These are phyloP conservation scores for Dendrobium catenatum DNA, from an alignment of 106 monocot species.

Conservation along the genomic window DNA sequence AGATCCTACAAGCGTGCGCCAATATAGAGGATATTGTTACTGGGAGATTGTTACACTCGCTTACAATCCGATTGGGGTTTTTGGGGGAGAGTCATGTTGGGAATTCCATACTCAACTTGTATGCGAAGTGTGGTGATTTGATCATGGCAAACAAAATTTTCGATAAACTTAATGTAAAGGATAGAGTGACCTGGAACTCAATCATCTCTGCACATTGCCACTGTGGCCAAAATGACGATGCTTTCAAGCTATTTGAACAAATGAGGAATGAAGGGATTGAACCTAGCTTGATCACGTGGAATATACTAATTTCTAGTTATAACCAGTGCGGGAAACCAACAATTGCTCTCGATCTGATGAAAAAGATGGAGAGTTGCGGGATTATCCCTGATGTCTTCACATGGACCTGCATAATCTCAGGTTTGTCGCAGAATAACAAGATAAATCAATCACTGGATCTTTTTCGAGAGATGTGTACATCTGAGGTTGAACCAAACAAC, in stretches of 20 bases:
- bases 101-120: conserved; percentile 78
- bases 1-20: conserved; percentile 69
- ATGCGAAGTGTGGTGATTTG: conserved; percentile 71
- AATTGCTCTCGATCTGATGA: conserved; percentile 56
- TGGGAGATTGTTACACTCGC: conserved; percentile 56
- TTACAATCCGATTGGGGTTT: conserved; percentile 46
- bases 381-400: conserved; percentile 67
- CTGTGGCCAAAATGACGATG: conserved; percentile 45
- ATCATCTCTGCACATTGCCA: conserved; percentile 73
- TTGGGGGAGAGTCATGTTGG: conserved; percentile 34
- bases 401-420: conserved; percentile 88
- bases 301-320: conserved; percentile 63
- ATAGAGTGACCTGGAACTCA: conserved; percentile 79
- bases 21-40: conserved; percentile 40
- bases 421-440: conserved; percentile 55
- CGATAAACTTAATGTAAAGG: conserved; percentile 32
- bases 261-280: conserved; percentile 63
- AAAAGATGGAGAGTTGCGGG: conserved; percentile 51
- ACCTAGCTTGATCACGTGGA: conserved; percentile 78
- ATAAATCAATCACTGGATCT: conserved; percentile 41
- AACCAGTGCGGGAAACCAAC: conserved; percentile 36
- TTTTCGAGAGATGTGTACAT: conserved; percentile 50
- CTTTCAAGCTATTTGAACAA: conserved; percentile 34
- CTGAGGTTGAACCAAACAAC: conserved; percentile 53
- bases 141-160: conserved; percentile 39